Evolutionary conservation across 2,329 filamentous ascomycete species (phyloP).

Genomic region (Pseudogymnoascus sp.): DNA sequence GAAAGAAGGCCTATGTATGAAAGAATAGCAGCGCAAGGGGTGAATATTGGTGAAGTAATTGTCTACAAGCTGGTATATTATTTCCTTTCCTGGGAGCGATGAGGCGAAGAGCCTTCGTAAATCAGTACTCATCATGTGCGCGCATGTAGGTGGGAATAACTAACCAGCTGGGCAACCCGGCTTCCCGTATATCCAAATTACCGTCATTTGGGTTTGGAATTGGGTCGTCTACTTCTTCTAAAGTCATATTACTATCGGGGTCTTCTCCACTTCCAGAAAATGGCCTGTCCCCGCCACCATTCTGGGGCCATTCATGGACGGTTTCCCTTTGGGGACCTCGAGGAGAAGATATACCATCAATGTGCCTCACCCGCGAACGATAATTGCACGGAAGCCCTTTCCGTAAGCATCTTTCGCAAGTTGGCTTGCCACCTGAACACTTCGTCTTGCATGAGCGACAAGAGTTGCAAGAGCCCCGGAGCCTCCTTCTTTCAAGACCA

Average conservation of each 20-base stretch:
- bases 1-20: constrained; percentile 25
- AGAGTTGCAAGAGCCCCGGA: constrained; percentile 17
- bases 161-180: background rate
- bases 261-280: background rate
- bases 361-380: background rate
- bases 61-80: constrained; percentile 14
- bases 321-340: background rate
- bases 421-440: constrained; percentile 15
- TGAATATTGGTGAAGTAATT: constrained; percentile 26
- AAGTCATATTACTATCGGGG: background rate
- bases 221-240: background rate
- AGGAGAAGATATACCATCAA: background rate
- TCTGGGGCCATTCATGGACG: background rate
- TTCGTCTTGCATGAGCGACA: constrained; percentile 19
- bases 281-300: background rate
- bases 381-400: constrained; percentile 17
- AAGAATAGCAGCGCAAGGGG: constrained; percentile 23
- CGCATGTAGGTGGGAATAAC: background rate
- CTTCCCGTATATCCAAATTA: background rate
- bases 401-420: constrained; percentile 15
- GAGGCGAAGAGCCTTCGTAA: constrained; percentile 5
- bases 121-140: background rate
- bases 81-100: background rate
- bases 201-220: background rate
- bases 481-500: constrained; percentile 18